Base-by-base conservation (phyloP, 2,329 filamentous ascomycete species). In the Aspergillus sp. region DNA sequence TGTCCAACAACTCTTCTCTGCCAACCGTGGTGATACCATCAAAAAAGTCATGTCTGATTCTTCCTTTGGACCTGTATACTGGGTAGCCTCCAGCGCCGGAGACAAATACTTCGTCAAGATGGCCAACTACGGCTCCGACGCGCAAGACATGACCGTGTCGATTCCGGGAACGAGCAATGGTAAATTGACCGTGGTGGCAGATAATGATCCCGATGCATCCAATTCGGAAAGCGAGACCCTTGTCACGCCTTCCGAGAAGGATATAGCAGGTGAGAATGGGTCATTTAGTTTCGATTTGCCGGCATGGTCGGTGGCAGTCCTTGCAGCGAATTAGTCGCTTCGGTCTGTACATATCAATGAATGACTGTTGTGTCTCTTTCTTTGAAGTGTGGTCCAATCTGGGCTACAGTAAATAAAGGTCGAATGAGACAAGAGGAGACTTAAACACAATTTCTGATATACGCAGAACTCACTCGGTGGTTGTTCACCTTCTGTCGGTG, bases 1-100 rank as follows among this genome's bases (percentile, higher is more conserved):
- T 35, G 55, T 60, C 32, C 57, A 63, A 42, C 52, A 60, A 29
- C 51, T 63, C 44, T 61, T 63, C 49, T 57, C 59, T 4, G 40
- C 36, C 8, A 54, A 57, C 47, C 54, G 54, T 0, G 60, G 61
- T 4, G 46, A 50, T 10, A 57, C 57, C 5, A 57, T 58, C 30
- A 53, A 56, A 26, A 48, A 55, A 4, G 53, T 58, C 2, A 56
- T 46, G 3, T 55, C 54, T 3, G 51, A 56, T 28, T 43, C 49
- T 4, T 45, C 40, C 10, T 59, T 59, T 41, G 57, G 56, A 3
- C 57, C 56, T 7, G 48, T 65, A 27, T 64, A 60, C 49, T 63
- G 61, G 61, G 58, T 57, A 7, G 56, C 59, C 2, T 57, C 56
- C 7, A 57, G 49, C 32, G 44, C 52, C 6, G 35, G 44, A 4